Conservation (phyloP, 169 alveolate species). For the Eimeria falciformis region DNA sequence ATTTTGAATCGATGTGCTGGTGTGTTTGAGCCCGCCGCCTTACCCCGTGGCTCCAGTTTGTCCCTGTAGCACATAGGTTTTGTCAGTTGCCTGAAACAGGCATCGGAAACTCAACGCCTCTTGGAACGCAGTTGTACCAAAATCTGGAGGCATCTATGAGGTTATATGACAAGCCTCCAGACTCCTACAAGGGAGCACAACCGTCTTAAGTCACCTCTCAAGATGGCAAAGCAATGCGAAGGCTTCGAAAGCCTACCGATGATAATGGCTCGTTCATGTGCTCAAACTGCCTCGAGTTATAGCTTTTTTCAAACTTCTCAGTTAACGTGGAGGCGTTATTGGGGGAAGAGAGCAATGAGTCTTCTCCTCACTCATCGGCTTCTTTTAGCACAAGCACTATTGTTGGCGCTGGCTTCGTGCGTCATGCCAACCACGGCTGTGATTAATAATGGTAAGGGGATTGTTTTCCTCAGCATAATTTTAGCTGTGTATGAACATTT, state of each 20-base stretch:
- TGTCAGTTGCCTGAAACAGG: no score
- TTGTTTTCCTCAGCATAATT: no score
- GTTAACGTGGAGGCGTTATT: not conserved
- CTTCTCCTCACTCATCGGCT: not conserved
- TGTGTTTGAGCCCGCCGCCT: no score
- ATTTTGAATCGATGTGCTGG: no score
- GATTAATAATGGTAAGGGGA: conserved; percentile 24
- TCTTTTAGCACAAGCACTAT: not conserved
- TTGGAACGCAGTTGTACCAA: not conserved
- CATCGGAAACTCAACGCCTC: not conserved
- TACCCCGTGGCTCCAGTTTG: no score
- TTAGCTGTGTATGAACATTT: no score
- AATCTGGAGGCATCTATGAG: not conserved
- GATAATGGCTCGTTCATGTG: not conserved
- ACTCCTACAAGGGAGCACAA: not conserved
- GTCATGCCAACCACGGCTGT: conserved; percentile 8
- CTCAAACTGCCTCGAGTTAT: not conserved
- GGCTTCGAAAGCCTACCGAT: conserved; percentile 58
- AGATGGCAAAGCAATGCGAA: conserved; percentile 65
- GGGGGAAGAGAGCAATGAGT: not conserved
- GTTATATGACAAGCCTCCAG: not conserved
- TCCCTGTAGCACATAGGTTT: no score
- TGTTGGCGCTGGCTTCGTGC: not conserved
- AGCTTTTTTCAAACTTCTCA: not conserved
- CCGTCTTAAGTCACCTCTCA: conserved; percentile 2